Percentiles rank a stretch among this genome's conserved stretches.
Evolutionary conservation across 23 red algal genomes (phyloP).

Genomic region (Gracilaria gracilis): DNA sequence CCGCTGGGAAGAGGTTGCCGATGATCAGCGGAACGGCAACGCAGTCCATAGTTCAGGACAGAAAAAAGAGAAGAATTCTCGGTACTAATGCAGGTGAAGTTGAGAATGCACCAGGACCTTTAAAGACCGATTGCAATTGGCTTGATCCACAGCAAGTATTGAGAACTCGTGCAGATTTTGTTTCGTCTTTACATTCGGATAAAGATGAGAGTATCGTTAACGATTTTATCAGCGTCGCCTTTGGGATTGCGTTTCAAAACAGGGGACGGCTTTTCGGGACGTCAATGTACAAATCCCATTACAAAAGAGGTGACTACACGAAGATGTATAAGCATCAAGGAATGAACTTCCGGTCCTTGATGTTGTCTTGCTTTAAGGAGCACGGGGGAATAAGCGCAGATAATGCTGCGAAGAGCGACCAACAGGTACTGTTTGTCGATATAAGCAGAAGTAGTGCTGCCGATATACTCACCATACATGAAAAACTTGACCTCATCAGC

Average conservation of each 20-base stretch:
- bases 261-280: not conserved
- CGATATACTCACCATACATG: constrained; percentile 30
- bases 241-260: constrained; percentile 20
- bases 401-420: not conserved
- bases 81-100: not conserved
- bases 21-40: constrained; percentile 30
- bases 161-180: not conserved
- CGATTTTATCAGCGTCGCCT: constrained; percentile 3
- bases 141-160: not conserved
- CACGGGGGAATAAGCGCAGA: not conserved
- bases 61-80: not conserved
- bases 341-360: not conserved
- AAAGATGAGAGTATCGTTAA: not conserved
- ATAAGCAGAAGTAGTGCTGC: constrained; percentile 31
- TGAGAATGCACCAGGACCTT: not conserved
- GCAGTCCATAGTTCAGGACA: not conserved
- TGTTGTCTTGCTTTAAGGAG: constrained; percentile 21
- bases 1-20: not conserved
- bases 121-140: constrained; percentile 4
- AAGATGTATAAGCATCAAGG: constrained; percentile 16
- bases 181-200: not conserved
- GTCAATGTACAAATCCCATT: not conserved
- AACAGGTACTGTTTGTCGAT: constrained; percentile 15
- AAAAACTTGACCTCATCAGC: constrained; percentile 1
- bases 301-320: not conserved